phyloP scores from a whole-genome alignment of 176 grass and related monocot species.

The Eragrostis nindensis region DNA sequence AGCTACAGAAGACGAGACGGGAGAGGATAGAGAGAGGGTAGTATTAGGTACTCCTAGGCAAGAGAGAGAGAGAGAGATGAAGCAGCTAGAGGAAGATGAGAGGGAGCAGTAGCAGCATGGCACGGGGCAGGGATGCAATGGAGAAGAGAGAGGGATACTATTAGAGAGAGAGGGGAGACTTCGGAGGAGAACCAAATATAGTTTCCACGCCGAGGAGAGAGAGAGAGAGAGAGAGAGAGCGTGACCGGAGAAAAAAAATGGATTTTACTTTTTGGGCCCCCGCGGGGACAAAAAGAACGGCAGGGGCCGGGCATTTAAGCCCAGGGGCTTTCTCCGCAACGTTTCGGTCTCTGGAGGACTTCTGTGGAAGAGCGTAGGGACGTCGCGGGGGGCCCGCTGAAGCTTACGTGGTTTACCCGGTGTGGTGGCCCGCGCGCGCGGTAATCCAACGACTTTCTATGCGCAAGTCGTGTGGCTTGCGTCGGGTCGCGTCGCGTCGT shows the following conservation, averaged over 20 bases:
- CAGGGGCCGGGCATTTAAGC: neutral
- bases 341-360: neutral
- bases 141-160: neutral
- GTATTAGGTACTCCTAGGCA: slow-evolving; percentile 13
- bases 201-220: slow-evolving; percentile 13
- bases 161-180: neutral
- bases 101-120: slow-evolving; percentile 43
- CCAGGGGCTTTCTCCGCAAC: neutral
- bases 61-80: neutral
- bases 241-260: neutral
- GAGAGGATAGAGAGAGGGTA: neutral
- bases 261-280: slow-evolving; percentile 30
- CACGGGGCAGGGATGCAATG: slow-evolving; percentile 18
- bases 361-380: neutral
- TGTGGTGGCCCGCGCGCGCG: neutral
- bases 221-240: neutral
- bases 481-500: no score
- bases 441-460: neutral
- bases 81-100: slow-evolving; percentile 33
- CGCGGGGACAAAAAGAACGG: slow-evolving; percentile 33
- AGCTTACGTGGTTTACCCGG: slow-evolving; percentile 14
- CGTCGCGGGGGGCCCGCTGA: neutral
- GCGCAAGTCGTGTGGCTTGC: no score
- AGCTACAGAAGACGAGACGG: neutral
- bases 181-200: slow-evolving; percentile 51